Percentiles rank a stretch among this genome's conserved stretches.
phyloP scores from a whole-genome alignment of 2,329 filamentous ascomycete species.

The Xylaria sp. region DNA sequence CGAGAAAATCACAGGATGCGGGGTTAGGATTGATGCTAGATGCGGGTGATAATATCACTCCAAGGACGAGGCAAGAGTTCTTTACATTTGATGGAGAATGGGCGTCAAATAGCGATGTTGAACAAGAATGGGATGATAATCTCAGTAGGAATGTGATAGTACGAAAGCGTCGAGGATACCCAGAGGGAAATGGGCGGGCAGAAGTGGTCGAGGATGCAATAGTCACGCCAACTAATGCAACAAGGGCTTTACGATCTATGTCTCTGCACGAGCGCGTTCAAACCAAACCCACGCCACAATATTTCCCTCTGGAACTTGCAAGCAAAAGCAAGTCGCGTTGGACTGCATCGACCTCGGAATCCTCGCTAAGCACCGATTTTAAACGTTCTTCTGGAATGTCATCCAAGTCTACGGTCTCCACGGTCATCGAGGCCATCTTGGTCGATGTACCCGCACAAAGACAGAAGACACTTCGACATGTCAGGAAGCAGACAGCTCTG shows the following conservation, averaged over 20 bases:
- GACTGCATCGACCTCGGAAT: slow-evolving; percentile 52
- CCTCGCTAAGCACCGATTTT: slow-evolving; percentile 57
- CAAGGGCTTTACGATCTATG: slow-evolving; percentile 61
- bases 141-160: slow-evolving; percentile 65
- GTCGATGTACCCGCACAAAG: slow-evolving; percentile 62
- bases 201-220: slow-evolving; percentile 61
- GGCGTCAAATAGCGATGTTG: slow-evolving; percentile 60
- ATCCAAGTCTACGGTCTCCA: slow-evolving; percentile 64
- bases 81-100: slow-evolving; percentile 70
- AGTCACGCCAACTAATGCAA: slow-evolving; percentile 63
- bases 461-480: slow-evolving; percentile 69
- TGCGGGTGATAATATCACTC: slow-evolving; percentile 55
- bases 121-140: slow-evolving; percentile 67
- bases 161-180: slow-evolving; percentile 57
- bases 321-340: slow-evolving; percentile 47
- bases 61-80: slow-evolving; percentile 61
- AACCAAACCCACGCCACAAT: slow-evolving; percentile 52
- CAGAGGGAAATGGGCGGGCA: slow-evolving; percentile 46
- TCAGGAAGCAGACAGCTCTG: slow-evolving; percentile 62
- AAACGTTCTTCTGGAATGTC: slow-evolving; percentile 66
- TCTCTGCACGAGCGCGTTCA: slow-evolving; percentile 58
- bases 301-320: slow-evolving; percentile 45
- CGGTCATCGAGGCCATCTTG: slow-evolving; percentile 68
- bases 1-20: slow-evolving; percentile 51
- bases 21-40: slow-evolving; percentile 59